These are phyloP conservation scores for Canavalia ensiformis DNA, from an alignment of 306 rosid genomes.

Conservation along the genomic window DNA sequence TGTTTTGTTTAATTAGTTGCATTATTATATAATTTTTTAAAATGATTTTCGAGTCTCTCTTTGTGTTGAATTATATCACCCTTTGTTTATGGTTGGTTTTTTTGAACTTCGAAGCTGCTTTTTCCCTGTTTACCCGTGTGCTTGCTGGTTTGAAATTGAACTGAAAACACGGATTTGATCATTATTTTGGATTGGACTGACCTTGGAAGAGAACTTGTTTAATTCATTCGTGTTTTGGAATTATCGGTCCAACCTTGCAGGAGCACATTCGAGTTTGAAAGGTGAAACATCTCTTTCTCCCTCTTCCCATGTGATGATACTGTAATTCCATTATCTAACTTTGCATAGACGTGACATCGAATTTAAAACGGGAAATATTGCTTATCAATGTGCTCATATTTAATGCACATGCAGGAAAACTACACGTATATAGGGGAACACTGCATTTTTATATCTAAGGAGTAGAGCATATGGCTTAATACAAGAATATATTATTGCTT, in stretches of 20 bases:
- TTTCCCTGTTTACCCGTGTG: conserved; percentile 57
- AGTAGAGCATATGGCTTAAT: conserved; percentile 34
- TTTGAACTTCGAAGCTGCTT: conserved; percentile 60
- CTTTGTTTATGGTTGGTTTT: conserved; percentile 51
- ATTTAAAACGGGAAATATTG: conserved; percentile 54
- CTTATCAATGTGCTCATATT: conserved; percentile 52
- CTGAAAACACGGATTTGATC: conserved; percentile 42
- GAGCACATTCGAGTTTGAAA: conserved; percentile 56
- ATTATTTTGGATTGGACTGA: conserved; percentile 47
- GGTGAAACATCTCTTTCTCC: conserved; percentile 49
- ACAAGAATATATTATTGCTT: conserved; percentile 27
- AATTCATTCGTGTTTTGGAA: conserved; percentile 41
- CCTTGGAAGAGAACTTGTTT: conserved; percentile 24
- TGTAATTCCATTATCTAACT: conserved; percentile 45
- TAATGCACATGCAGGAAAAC: conserved; percentile 58
- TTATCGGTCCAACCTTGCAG: conserved; percentile 61
- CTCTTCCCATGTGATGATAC: conserved; percentile 44
- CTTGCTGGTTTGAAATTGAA: conserved; percentile 59
- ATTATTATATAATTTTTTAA: neutral
- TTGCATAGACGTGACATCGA: conserved; percentile 63
- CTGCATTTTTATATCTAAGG: conserved; percentile 42
- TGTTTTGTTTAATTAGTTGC: conserved; percentile 36
- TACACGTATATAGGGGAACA: conserved; percentile 45
- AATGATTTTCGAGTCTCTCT: neutral
- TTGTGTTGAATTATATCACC: conserved; percentile 32